Conservation (phyloP, 345 rosid genomes). For the Citrus maxima region DNA sequence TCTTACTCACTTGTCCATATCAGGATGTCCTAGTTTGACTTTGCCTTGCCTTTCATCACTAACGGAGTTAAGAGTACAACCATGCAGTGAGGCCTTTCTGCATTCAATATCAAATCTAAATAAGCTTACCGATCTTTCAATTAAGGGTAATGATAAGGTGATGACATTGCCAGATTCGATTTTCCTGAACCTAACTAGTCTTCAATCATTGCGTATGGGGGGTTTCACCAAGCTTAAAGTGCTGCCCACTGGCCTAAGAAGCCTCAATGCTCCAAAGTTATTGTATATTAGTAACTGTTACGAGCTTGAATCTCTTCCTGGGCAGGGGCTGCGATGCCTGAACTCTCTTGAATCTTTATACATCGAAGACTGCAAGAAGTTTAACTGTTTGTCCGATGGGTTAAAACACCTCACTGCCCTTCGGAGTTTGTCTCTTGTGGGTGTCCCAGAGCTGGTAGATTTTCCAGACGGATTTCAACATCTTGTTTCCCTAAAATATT, state of each 20-base stretch:
- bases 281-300: background rate
- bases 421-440: fast-evolving
- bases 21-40: background rate
- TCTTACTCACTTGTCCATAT: background rate
- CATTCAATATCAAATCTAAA: background rate
- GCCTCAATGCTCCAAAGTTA: background rate
- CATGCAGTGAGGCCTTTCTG: background rate
- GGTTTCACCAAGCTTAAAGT: background rate
- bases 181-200: background rate
- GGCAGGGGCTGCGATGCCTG: background rate
- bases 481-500: background rate
- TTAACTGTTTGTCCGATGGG: background rate
- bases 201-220: background rate
- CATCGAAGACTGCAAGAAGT: background rate
- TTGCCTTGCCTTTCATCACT: background rate
- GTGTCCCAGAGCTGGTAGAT: background rate
- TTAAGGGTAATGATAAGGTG: background rate
- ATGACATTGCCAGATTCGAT: background rate
- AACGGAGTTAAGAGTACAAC: background rate
- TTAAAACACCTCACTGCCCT: background rate
- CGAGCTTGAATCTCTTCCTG: background rate
- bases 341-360: background rate
- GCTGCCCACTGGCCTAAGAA: background rate
- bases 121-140: background rate
- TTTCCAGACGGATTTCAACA: background rate